phyloP scores from a whole-genome alignment of 2,329 filamentous ascomycete species.

The Akanthomyces muscarius region DNA sequence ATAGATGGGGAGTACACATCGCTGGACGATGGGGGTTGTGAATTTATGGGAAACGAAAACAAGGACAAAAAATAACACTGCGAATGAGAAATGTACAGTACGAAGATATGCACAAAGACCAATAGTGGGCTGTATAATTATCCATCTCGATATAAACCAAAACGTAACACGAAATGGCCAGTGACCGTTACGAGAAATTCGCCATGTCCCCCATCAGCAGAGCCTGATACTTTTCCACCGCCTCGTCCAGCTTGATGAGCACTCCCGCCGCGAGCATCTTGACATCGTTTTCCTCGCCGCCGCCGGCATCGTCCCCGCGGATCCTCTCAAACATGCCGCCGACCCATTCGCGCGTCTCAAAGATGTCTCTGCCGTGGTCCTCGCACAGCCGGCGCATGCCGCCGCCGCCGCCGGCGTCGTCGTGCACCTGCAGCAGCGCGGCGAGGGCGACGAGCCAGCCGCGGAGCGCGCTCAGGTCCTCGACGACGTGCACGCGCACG shows the following conservation, averaged over 20 bases:
- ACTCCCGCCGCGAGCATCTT: slow-evolving; percentile 75
- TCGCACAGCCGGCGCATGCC: slow-evolving; percentile 64
- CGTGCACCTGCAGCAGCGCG: slow-evolving; percentile 78
- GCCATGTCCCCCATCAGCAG: slow-evolving; percentile 69
- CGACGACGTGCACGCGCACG: slow-evolving; percentile 56
- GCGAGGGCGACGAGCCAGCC: slow-evolving; percentile 76
- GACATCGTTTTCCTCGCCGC: slow-evolving; percentile 70
- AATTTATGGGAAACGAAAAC: not conserved
- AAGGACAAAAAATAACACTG: not conserved
- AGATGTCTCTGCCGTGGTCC: slow-evolving; percentile 68
- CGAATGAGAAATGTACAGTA: not conserved
- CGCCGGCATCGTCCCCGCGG: slow-evolving; percentile 43
- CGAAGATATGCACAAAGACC: not conserved
- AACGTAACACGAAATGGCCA: not conserved
- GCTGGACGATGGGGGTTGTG: not conserved
- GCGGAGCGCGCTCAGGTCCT: slow-evolving; percentile 64
- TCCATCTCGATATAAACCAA: not conserved
- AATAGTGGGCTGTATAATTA: not conserved
- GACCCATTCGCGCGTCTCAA: slow-evolving; percentile 88
- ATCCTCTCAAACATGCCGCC: slow-evolving; percentile 65
- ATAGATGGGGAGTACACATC: not conserved
- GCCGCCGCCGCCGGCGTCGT: slow-evolving; percentile 52
- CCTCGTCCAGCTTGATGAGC: slow-evolving; percentile 72
- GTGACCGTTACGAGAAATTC: slow-evolving; percentile 27
- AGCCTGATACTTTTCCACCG: slow-evolving; percentile 76